These are phyloP conservation scores for Oenanthe sinensis DNA, from an alignment of 129 eudicot species.

Conservation along the genomic window DNA sequence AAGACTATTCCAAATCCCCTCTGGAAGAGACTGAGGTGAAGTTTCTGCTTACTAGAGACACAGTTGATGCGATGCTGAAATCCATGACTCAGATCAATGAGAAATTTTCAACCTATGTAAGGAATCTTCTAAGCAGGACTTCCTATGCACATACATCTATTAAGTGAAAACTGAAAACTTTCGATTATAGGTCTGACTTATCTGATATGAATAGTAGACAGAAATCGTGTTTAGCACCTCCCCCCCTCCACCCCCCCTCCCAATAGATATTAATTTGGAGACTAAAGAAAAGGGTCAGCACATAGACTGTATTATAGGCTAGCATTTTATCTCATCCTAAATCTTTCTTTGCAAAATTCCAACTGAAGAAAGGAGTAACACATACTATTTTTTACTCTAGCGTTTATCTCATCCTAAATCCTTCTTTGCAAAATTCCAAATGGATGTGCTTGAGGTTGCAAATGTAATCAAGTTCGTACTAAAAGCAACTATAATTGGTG, in stretches of 20 bases:
- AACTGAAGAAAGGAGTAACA: too few relatives aligned
- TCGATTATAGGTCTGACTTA: neutral
- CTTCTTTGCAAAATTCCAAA: too few relatives aligned
- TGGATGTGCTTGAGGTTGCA: neutral
- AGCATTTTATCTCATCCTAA: too few relatives aligned
- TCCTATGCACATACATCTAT: neutral
- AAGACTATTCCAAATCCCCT: conserved; percentile 24
- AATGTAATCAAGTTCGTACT: neutral
- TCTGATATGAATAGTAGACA: too few relatives aligned
- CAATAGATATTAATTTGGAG: too few relatives aligned
- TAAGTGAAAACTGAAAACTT: neutral
- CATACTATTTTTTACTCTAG: too few relatives aligned
- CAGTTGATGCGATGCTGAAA: conserved; percentile 23
- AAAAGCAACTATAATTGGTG: neutral
- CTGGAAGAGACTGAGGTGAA: conserved; percentile 22
- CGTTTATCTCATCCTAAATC: too few relatives aligned
- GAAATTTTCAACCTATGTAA: conserved; percentile 19
- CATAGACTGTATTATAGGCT: too few relatives aligned
- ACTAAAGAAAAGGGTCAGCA: too few relatives aligned
- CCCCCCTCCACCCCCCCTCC: too few relatives aligned
- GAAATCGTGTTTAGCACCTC: too few relatives aligned
- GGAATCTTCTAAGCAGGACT: conserved; percentile 1
- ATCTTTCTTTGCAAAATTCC: too few relatives aligned
- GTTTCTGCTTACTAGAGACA: conserved; percentile 29
- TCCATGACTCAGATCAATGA: conserved; percentile 27